Base-by-base conservation (phyloP, 495 filamentous ascomycete species). In the Penicillium angulare region DNA sequence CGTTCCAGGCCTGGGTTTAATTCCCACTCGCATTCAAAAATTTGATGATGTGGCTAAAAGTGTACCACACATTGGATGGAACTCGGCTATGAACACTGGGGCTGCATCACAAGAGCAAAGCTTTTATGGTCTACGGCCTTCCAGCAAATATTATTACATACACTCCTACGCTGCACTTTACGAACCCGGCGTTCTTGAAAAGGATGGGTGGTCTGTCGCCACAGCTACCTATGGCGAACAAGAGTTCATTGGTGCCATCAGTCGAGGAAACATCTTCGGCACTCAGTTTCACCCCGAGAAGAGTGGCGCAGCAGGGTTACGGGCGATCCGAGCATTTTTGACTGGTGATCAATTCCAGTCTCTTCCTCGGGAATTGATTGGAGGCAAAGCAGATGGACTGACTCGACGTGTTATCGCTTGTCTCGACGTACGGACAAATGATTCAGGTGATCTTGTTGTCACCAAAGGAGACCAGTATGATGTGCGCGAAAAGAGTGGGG, bases 381-480 rank as follows among this genome's bases (percentile, higher is more conserved):
- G 56, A 21, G 51, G 45, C 29, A 60, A 63, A 31, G 73, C 73
- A 36, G 70, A 86, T 56, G 95, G 93, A 0, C 72, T 97, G 43
- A 98, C 95, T 12, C 77, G 89, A 43, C 79, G 93, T 42, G 82
- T 98, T 7, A 97, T 98, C 62, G 93, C 95, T 3, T 98, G 93
- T 61, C 81, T 98, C 13, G 93, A 98, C 65, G 93, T 98, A 23
- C 87, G 93, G 7, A 82, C 93, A n/a, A 97, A 98, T 65, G 95
- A 98, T 65, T 75, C 87, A 40, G 95, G 95, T 5, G 95, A 97
- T 67, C 72, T 98, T 15, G 95, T 98, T 0, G 93, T 98, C 13
- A 98, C 93, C 5, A 98, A 98, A 71, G 93, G 93, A 7, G 93
- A 98, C 65, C 93, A 97, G 61, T 98, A 98, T 70, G 93, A 98